Base-by-base conservation (phyloP, 805 yeast genomes). In the Zygoascus biomembranicola region DNA sequence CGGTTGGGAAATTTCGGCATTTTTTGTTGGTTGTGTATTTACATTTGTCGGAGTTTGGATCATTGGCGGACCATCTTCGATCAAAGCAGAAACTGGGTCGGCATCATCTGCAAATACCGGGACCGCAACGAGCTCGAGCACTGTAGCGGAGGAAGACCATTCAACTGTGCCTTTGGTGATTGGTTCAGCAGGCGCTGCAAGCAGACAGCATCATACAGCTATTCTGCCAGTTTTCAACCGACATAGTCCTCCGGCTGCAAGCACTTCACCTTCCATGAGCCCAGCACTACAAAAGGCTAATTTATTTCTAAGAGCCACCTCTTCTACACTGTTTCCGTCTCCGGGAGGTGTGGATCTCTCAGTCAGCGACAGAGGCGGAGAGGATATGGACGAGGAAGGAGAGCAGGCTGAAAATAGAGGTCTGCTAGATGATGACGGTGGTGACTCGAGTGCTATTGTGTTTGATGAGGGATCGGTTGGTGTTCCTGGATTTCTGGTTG, bases 41-140 rank as follows among this genome's bases (percentile, higher is more conserved):
- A 69, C 76, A 0, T 70, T 75, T 47, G 51, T 61, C 6, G 79
- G 80, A 1, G 80, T 75, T 3, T 73, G 72, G 64, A 56, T 67
- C 32, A 72, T 74, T 32, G 63, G 35, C 23, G 37, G 39, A 3
- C 28, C 45, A 11, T 43, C 45, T 13, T 43, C 45, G 19, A 43
- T 19, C 8, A n/a, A n/a, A 8, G 10, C 39, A 13, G 16, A 35
- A n/a, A 35, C 39, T 8, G 16, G 16, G 16, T 35, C 39, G 13
- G 39, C 39, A 35, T 3, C 16, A 35, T 3, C 16, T 8, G 5
- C 13, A 4, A 11, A 5, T 35, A 8, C 16, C 8, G 16, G 39
- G 16, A 35, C 13, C 16, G 39, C 10, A 11, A 35, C 39, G 39
- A 35, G 16, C 13, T 35, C 39, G 13, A 35, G 5, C 8, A 8